Evolutionary conservation across 2,329 filamentous ascomycete species (phyloP).

Genomic region (Claviceps fusiformis): DNA sequence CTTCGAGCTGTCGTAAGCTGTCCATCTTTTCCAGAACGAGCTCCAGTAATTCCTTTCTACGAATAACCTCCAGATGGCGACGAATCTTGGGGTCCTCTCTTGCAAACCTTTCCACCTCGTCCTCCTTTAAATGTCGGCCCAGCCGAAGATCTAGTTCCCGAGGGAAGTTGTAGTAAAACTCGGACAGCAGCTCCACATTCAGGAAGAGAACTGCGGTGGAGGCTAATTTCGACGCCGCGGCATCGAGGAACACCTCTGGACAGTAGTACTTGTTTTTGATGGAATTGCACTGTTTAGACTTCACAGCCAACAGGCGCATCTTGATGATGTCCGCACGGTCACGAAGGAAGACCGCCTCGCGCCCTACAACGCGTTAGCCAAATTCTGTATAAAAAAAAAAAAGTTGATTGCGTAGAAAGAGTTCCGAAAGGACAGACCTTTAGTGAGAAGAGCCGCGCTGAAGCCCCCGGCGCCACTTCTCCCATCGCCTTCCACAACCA

Average conservation of each 20-base stretch:
- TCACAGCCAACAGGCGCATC: constrained; percentile 76
- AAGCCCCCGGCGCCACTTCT: constrained; percentile 84
- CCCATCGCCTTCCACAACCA: constrained; percentile 72
- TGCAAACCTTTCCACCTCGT: constrained; percentile 79
- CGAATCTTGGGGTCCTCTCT: constrained; percentile 85
- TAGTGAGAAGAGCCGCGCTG: constrained; percentile 69
- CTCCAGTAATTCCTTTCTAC: constrained; percentile 83
- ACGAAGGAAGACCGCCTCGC: constrained; percentile 85
- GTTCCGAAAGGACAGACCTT: constrained; percentile 41
- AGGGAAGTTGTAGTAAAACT: constrained; percentile 97
- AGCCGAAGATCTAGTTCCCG: constrained; percentile 79
- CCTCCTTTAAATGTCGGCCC: constrained; percentile 62
- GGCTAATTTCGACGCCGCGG: constrained; percentile 87
- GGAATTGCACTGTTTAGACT: constrained; percentile 75
- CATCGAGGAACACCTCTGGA: constrained; percentile 94
- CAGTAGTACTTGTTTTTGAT: constrained; percentile 91
- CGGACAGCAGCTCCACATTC: constrained; percentile 89
- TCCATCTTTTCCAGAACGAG: constrained; percentile 94
- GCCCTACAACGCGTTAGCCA: constrained; percentile 41
- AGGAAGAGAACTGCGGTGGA: constrained; percentile 92
- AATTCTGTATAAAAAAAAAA: neutral
- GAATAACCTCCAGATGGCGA: constrained; percentile 81
- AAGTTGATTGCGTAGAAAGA: too few relatives aligned
- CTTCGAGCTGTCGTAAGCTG: constrained; percentile 70
- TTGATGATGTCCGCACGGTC: constrained; percentile 83